These are phyloP conservation scores for Galeopsis tetrahit DNA, from an alignment of 257 asterid genomes.

Conservation along the genomic window DNA sequence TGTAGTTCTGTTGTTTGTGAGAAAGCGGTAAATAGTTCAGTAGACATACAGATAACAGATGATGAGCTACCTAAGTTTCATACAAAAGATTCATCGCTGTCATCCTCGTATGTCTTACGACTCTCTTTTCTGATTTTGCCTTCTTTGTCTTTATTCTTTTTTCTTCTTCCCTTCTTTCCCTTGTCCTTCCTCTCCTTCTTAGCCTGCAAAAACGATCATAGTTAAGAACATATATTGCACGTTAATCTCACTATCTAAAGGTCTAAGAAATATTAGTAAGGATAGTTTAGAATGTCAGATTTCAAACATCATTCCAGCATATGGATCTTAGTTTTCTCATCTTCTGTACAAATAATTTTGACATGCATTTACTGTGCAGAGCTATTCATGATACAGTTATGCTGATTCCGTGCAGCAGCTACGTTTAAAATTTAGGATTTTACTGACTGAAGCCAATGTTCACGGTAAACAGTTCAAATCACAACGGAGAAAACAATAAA, in stretches of 20 bases:
- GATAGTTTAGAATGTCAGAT: background rate
- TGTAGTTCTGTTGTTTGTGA: too few relatives aligned
- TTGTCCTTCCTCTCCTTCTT: conserved; percentile 70
- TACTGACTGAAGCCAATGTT: too few relatives aligned
- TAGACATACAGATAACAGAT: background rate
- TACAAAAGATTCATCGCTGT: conserved; percentile 47
- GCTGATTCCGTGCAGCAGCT: too few relatives aligned
- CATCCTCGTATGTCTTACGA: conserved; percentile 47
- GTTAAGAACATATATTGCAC: background rate
- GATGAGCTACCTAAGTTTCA: background rate
- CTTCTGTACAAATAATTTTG: too few relatives aligned
- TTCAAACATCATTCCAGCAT: too few relatives aligned
- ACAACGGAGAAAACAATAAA: too few relatives aligned
- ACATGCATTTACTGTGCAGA: background rate
- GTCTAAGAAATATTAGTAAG: background rate
- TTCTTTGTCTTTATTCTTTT: conserved; percentile 54
- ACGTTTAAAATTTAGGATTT: too few relatives aligned
- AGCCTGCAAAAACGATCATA: conserved; percentile 49
- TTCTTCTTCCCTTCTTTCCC: conserved; percentile 62
- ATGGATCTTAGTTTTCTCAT: too few relatives aligned
- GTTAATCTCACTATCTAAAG: background rate
- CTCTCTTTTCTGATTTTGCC: conserved; percentile 55
- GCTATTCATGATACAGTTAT: too few relatives aligned
- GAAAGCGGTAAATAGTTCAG: too few relatives aligned
- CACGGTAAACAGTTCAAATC: too few relatives aligned